Base-by-base conservation (phyloP, 306 rosid genomes). In the Corylus heterophylla region DNA sequence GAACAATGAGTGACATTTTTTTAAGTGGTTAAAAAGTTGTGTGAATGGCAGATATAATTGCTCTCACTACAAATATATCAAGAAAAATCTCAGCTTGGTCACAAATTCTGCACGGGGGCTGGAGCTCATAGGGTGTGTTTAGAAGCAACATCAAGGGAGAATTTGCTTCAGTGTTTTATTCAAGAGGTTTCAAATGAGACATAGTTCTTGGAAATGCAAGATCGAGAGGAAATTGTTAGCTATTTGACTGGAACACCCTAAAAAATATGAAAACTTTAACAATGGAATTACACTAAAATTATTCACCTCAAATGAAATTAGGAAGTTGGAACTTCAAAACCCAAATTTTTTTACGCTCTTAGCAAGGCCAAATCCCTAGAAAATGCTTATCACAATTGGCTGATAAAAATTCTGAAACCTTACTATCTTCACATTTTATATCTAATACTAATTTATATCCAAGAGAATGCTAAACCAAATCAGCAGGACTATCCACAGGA, bases 161-260 rank as follows among this genome's bases (percentile, higher is more conserved):
- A 42, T 42, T 42, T 42, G 45, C 8, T 42, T 42, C 6, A 42
- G 45, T 12, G 52, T 14, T 49, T 49, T 11, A 49, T 49, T 49
- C 52, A 49, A 64, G 9, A 17, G 20, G 8, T 64, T 64, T 39
- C 4, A 4, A 64, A 29, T 29, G 45, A 20, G 20, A 64, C 35
- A 27, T 62, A 14, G 70, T 64, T 64, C 47, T 64, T 31, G 22
- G 47, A 64, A 64, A 64, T 64, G 47, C 70, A 64, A 64, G 47
- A 64, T 29, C 10, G 8, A 8, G 5, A 64, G 42, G 12, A 13
- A 10, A 9, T 63, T 11, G 44, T 13, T 1, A 31, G 20, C n/a
- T 27, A 63, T 56, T 56, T 20, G 20, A 56, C 45, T 4, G 5
- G 20, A 63, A 6, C 44, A 5, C 4, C 68, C 17, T 14, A 10